Evolutionary conservation across 75 land plant species (phyloP).

Genomic region (Pinus tabuliformis): DNA sequence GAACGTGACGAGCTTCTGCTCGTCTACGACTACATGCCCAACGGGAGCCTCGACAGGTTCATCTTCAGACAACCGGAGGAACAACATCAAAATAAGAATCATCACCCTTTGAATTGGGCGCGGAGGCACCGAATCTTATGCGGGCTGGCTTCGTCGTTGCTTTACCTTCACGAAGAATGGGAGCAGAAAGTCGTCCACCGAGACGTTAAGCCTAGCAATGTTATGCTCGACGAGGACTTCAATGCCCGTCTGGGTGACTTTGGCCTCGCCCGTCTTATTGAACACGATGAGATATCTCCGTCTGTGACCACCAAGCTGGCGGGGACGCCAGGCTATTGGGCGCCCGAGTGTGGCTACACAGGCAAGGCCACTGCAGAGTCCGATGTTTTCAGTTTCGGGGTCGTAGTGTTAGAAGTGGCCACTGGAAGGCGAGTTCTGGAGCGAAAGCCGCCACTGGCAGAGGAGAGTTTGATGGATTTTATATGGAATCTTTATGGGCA

Average conservation of each 20-base stretch:
- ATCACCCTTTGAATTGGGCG: conserved; percentile 11
- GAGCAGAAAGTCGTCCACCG: conserved; percentile 14
- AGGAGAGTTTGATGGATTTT: too few species aligned
- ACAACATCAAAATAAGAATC: too few species aligned
- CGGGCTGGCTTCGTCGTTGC: background rate
- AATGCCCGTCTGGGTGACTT: conserved; percentile 10
- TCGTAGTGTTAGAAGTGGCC: too few species aligned
- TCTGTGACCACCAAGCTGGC: conserved; percentile 17
- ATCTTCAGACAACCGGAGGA: background rate
- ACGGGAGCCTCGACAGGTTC: background rate
- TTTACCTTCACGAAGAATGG: conserved; percentile 46
- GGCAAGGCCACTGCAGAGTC: conserved; percentile 13
- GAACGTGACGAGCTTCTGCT: background rate
- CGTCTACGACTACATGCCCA: background rate
- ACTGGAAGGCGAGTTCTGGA: too few species aligned
- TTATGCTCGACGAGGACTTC: conserved; percentile 4
- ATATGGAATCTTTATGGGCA: too few species aligned
- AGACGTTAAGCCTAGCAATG: conserved; percentile 2
- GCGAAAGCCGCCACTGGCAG: too few species aligned
- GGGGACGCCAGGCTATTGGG: conserved; percentile 26
- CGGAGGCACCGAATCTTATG: background rate
- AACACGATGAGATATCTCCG: background rate
- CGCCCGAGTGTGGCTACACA: conserved; percentile 16
- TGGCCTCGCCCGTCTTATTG: background rate
- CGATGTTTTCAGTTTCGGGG: too few species aligned